Evolutionary conservation across 2,329 filamentous ascomycete species (phyloP), one percentile per base, ranked within the genome.

Genomic region (Aspergillus pseudonomiae): DNA sequence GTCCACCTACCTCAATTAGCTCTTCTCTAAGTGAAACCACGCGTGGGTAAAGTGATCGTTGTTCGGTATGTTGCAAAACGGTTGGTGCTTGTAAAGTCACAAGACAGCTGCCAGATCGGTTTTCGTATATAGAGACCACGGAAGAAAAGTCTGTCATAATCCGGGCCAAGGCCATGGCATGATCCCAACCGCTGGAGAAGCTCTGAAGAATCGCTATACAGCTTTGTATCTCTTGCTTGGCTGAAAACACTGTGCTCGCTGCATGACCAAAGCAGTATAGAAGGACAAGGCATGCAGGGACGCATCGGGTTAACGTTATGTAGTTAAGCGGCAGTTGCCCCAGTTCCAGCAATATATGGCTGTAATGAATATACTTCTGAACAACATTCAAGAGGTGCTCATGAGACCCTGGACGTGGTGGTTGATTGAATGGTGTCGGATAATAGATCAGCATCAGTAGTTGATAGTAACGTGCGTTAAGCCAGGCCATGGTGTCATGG

Each of bases 391-490:
- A 26, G 26, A 50, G 46, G 14, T 50, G 16, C 7, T 50, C 46
- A 26, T 50, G 46, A 30, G 26, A 28, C 1, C 14, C 24, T n/a
- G 46, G 46, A 16, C 26, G 46, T 4, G 16, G 26, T 50, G 46
- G 46, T 30, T 50, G 46, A 19, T 30, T 50, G 26, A 50, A 50
- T 3, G 46, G 46, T 30, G 46, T 50, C 46, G 60, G 60, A 12
- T 62, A 62, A 12, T 62, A 52, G 5, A 62, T 55, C 28, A 62
- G 10, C 30, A 62, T 45, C 41, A 62, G 30, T 2, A 62, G 43
- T 28, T 62, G 60, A 32, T 62, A 62, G 19, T 62, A 62, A n/a
- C 60, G 54, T 30, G 60, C 60, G 50, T 62, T 62, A 19, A 62
- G 32, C 60, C 60, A 62, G 4, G 53, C 60, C 60, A 62, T 62